These are phyloP conservation scores for Sarocladiaceae sp. DNA, from an alignment of 2,329 filamentous ascomycete species.

Conservation along the genomic window DNA sequence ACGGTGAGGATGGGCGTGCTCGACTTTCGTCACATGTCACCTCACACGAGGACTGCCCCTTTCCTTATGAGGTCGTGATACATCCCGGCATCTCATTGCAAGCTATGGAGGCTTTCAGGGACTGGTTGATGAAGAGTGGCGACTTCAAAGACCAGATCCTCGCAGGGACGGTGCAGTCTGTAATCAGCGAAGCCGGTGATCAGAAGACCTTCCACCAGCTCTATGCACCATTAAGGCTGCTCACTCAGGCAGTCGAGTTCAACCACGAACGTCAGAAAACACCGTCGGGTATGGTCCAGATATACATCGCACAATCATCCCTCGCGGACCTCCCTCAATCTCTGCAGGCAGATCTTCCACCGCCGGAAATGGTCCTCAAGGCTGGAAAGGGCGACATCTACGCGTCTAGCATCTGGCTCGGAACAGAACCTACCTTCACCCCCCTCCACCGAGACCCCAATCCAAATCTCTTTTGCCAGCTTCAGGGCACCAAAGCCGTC, in stretches of 20 bases:
- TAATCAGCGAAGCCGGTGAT: constrained; percentile 16
- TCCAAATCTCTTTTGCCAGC: constrained; percentile 83
- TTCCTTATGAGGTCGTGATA: constrained; percentile 34
- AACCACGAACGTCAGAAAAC: constrained; percentile 26
- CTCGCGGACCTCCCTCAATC: constrained; percentile 59
- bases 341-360: constrained; percentile 60
- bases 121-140: constrained; percentile 20
- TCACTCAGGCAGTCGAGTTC: constrained; percentile 51
- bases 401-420: constrained; percentile 80
- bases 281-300: constrained; percentile 24
- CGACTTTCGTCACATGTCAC: constrained; percentile 22
- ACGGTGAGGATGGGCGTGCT: not conserved
- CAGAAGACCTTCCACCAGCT: constrained; percentile 46
- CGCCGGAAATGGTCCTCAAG: constrained; percentile 54
- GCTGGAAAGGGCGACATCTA: constrained; percentile 81
- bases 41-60: constrained; percentile 22
- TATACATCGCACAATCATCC: constrained; percentile 83
- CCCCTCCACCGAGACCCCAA: constrained; percentile 91
- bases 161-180: constrained; percentile 23
- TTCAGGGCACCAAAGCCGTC: constrained; percentile 66
- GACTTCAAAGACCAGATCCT: constrained; percentile 24
- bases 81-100: constrained; percentile 13
- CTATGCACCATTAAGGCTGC: constrained; percentile 55
- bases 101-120: constrained; percentile 19
- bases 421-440: constrained; percentile 78